Conservation (phyloP, 179 eudicot species). For the Actinidia arguta region DNA sequence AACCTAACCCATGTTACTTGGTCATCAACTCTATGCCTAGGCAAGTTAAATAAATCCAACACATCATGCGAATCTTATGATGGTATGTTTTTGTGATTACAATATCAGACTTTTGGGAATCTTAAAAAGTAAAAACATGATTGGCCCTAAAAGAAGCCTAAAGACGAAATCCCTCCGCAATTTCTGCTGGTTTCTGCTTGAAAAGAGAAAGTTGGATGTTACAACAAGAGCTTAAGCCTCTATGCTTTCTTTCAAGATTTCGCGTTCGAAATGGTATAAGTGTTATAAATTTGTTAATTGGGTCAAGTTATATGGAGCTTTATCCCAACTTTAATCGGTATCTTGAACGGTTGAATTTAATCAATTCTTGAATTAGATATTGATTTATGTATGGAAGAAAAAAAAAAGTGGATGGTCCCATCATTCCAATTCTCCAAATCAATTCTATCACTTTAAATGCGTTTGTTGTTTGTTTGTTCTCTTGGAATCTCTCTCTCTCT, state of each 20-base stretch:
- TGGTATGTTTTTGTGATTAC: not conserved
- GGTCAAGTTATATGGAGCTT: no score
- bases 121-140: not conserved
- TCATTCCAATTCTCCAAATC: not conserved
- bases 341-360: no score
- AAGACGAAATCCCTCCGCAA: not conserved
- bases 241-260: not conserved
- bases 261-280: no score
- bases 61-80: not conserved
- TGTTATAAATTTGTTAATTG: not conserved
- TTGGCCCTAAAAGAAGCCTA: conserved; percentile 13
- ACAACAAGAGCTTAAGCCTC: not conserved
- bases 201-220: not conserved
- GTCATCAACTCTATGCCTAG: conserved; percentile 2
- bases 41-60: not conserved
- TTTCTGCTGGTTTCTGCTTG: not conserved
- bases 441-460: not conserved
- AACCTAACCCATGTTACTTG: conserved; percentile 4
- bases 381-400: no score
- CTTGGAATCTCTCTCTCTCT: not conserved
- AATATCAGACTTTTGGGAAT: not conserved
- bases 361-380: not conserved
- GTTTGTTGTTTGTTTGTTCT: not conserved
- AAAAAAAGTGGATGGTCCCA: no score
- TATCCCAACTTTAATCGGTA: no score